Base-by-base conservation (phyloP, 2,329 filamentous ascomycete species). In the Aspergillus ochraceoroseus region DNA sequence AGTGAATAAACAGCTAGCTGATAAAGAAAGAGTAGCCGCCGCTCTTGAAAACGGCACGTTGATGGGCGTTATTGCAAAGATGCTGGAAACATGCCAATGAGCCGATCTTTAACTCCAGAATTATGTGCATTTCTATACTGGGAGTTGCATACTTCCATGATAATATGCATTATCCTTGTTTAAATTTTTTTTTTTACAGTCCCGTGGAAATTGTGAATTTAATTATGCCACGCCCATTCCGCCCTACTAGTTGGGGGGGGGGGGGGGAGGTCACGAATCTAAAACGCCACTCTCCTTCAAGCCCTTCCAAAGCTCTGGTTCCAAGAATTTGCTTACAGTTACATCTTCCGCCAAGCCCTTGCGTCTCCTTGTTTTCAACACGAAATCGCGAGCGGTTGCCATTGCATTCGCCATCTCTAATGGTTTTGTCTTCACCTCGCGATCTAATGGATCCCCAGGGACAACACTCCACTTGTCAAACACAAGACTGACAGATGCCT, bases 391-490 rank as follows among this genome's bases (percentile, higher is more conserved):
- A 1, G 92, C 92, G 33, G 89, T 94, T 14, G 86, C 88, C 70
- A 94, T 87, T 36, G 87, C 85, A 38, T 77, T 78, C 1, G 92
- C 92, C 48, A 89, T 87, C 65, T 96, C 89, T 49, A 98, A 72
- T 4, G 89, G 87, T 34, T 85, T 75, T 41, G 92, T 71, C 51
- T 87, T 80, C 47, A 94, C 82, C 46, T 88, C 85, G 58, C 83
- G 84, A 65, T 98, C 92, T 22, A 98, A 75, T 27, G 92, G 92
- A 64, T 98, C 92, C 40, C 92, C 92, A 1, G 92, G 92, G 1
- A 98, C 90, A 47, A 96, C 87, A 58, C 78, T 88, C 92, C 92
- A 98, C 51, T 86, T 82, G 61, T 98, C 92, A 65, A 98, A 98
- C 8, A 94, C 87, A 23, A 98, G 75, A 55, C 83, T 88, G 38